Evolutionary conservation across 768 basidiomycete species (phyloP), one percentile per base, ranked within the genome.

Genomic region (Heimioporus sp.): DNA sequence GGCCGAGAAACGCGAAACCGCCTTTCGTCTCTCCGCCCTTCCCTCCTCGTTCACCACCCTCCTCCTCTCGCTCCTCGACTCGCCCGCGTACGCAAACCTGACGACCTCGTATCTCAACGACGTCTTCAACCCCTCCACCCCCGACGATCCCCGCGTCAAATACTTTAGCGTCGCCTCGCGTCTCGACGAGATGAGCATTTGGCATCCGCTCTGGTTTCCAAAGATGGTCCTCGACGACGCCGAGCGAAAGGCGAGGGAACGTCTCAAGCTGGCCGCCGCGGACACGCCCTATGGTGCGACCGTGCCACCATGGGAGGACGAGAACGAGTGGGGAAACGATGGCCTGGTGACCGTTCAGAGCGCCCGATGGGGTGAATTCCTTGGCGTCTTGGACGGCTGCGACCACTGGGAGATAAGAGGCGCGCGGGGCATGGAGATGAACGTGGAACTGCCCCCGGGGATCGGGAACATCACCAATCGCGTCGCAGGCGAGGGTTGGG

Each of bases 361-460:
- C 60, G 92, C 97, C 6, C 84, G 85, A 57, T 98, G 96, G 95
- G 97, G 97, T 16, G 91, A 97, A 64, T 98, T 94, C 67, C 72
- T 99, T 31, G 97, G 97, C 4, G 82, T 82, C 16, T 75, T 98
- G 62, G 89, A 96, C 56, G 87, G 86, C 2, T 88, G 86, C 60
- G 94, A 99, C 74, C 97, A 99, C 63, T 99, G 97, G 97, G 89
- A 96, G 61, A 80, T 98, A 66, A 74, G 97, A 55, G 97, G 96
- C 0, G 86, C 91, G 19, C 72, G 86, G n/a, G 91, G 93, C 4
- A 73, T 86, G 59, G 89, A 86, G 50, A 76, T 81, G 43, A 82
- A 76, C 42, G 74, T 85, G 1, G 82, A 89, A 56, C 66, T 83
- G 16, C 80, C 78, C 17, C 80, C 75, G 71, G 78, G 34, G 66